Percentiles rank a stretch among this genome's conserved stretches.
Conservation (phyloP, 208 protist genomes). For the Trichomonas tenax region DNA sequence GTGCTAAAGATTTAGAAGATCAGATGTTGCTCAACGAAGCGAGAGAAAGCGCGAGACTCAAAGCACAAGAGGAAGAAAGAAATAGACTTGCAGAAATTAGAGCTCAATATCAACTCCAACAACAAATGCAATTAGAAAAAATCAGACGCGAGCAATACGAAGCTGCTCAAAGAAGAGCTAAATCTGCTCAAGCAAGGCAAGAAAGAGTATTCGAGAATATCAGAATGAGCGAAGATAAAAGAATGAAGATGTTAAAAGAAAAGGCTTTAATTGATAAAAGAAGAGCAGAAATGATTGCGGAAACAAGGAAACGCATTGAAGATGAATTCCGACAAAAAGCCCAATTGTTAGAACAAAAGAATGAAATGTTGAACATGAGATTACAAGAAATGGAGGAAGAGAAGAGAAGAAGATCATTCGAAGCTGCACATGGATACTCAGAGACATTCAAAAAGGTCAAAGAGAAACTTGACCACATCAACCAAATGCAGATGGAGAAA, state of each 20-base stretch:
- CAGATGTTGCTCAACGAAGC: not conserved
- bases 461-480: not conserved
- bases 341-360: not conserved
- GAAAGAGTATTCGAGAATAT: not conserved
- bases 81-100: not conserved
- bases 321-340: not conserved
- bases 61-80: not conserved
- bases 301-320: not conserved
- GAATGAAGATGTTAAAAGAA: not conserved
- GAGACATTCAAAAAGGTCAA: not conserved
- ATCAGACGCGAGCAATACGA: not conserved
- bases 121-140: not conserved
- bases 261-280: not conserved
- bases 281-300: not conserved
- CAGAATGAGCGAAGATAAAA: not conserved
- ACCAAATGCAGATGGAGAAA: not conserved
- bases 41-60: not conserved
- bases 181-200: not conserved
- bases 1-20: not conserved
- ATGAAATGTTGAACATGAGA: not conserved
- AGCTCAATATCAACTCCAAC: not conserved
- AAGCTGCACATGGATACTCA: not conserved
- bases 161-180: not conserved
- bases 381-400: not conserved
- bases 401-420: not conserved